Conservation (phyloP, 176 grass and related monocot genomes). For the Pharus latifolius region DNA sequence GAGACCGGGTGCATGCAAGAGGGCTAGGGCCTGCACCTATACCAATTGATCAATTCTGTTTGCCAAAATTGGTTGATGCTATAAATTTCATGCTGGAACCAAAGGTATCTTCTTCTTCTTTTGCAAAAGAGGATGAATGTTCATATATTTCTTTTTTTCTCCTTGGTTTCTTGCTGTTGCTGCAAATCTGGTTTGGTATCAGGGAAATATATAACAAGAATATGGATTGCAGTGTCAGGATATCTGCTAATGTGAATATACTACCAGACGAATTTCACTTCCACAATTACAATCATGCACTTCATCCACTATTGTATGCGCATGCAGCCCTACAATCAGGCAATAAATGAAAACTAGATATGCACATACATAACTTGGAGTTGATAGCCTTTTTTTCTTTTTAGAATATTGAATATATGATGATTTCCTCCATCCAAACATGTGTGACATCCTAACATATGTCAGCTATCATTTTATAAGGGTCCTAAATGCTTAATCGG, state of each 20-base stretch:
- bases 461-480: too few relatives aligned
- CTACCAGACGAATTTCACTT: neutral
- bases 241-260: too few relatives aligned
- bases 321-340: too few relatives aligned
- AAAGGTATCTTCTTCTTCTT: slow-evolving; percentile 26
- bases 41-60: slow-evolving; percentile 73
- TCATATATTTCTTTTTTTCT: too few relatives aligned
- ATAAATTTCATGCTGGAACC: slow-evolving; percentile 67
- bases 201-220: neutral
- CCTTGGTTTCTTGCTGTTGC: neutral
- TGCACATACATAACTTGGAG: neutral
- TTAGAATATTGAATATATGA: neutral
- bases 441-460: neutral
- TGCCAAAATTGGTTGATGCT: slow-evolving; percentile 69
- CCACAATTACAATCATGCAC: neutral
- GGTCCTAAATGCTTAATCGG: too few relatives aligned
- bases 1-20: slow-evolving; percentile 78
- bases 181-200: neutral
- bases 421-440: neutral
- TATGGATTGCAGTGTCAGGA: too few relatives aligned
- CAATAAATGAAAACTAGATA: too few relatives aligned
- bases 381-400: neutral
- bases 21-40: slow-evolving; percentile 76
- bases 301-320: neutral
- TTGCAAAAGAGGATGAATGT: neutral